Conservation (phyloP, 2,329 filamentous ascomycete species). For the Microcyclospora tardicrescens region DNA sequence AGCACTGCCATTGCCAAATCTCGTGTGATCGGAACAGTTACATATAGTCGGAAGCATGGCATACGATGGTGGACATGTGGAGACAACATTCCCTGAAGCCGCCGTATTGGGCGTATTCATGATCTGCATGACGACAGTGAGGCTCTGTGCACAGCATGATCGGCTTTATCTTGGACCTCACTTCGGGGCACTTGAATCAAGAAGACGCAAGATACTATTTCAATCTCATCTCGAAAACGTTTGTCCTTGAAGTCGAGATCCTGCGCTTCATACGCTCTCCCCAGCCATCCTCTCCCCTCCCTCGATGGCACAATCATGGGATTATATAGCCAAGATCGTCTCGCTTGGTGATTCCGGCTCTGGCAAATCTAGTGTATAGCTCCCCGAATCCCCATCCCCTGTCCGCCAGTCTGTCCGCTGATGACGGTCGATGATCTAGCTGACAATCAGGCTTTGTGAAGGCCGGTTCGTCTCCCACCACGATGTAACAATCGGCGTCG, state of each 20-base stretch:
- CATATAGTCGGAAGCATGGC: too few relatives aligned
- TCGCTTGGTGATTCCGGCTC: constrained; percentile 94
- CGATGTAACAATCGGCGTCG: constrained; percentile 94
- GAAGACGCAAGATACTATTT: too few relatives aligned
- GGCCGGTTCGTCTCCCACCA: constrained; percentile 88
- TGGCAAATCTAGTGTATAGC: constrained; percentile 66
- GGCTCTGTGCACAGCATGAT: too few relatives aligned
- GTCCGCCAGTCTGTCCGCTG: constrained; percentile 6
- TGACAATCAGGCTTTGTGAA: constrained; percentile 92
- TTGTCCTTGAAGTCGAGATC: not conserved
- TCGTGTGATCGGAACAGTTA: too few relatives aligned
- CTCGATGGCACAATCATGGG: constrained; percentile 55
- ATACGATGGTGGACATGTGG: too few relatives aligned
- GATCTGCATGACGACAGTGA: too few relatives aligned
- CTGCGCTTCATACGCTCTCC: not conserved
- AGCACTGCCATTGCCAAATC: too few relatives aligned
- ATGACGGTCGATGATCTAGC: constrained; percentile 28
- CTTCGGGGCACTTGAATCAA: too few relatives aligned
- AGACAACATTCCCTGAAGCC: too few relatives aligned
- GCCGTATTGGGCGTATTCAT: too few relatives aligned
- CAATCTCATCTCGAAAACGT: too few relatives aligned
- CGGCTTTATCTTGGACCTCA: too few relatives aligned
- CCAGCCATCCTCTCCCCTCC: constrained; percentile 10
- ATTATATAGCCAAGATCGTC: constrained; percentile 98
- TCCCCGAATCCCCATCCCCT: constrained; percentile 2